Base-by-base conservation (phyloP, 2,329 filamentous ascomycete genomes). In the Juglanconis oblonga region DNA sequence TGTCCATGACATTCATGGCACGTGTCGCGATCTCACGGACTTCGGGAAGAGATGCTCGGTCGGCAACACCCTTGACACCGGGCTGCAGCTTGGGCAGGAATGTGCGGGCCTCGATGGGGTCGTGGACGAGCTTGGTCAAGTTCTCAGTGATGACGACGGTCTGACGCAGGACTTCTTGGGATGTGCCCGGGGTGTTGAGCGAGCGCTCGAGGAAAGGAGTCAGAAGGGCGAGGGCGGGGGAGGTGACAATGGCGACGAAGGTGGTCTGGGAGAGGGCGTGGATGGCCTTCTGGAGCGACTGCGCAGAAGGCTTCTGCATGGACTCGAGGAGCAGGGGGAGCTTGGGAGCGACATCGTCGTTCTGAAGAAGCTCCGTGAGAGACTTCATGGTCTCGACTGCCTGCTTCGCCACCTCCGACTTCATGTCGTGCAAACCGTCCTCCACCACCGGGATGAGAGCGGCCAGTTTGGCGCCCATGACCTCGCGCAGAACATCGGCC, bases 71-170 rank as follows among this genome's bases (percentile, higher is more conserved):
- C 80, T 97, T 92, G 51, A 99, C 90, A 84, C 95, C 95, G 48
- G 95, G 95, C 71, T 91, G 90, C 55, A 99, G 82, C 77, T 97
- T 97, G 55, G 95, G 95, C 72, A 99, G 78, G 82, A 99, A 99
- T 58, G 91, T 91, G 66, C 95, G 86, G 38, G 95, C 95, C 79
- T 99, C 95, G 62, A 97, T 87, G 13, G 95, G 95, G 73, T 88
- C 93, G 75, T 99, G 95, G 33, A 99, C 95, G 36, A 99, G 87
- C 80, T 97, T 98, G 63, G 95, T 99, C 79, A 99, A 81, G 78
- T 99, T 99, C 79, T 99, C 95, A 24, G 95, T 90, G 55, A 99
- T 96, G 57, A 99, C 92, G 35, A 96, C 92, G 3, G 95, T 97
- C 78, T 97, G 94, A 63, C 95, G 89, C 58, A 97, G 82, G 29